These are phyloP conservation scores for Emydomyces testavorans DNA, from an alignment of 2,329 filamentous ascomycete genomes.

Conservation along the genomic window DNA sequence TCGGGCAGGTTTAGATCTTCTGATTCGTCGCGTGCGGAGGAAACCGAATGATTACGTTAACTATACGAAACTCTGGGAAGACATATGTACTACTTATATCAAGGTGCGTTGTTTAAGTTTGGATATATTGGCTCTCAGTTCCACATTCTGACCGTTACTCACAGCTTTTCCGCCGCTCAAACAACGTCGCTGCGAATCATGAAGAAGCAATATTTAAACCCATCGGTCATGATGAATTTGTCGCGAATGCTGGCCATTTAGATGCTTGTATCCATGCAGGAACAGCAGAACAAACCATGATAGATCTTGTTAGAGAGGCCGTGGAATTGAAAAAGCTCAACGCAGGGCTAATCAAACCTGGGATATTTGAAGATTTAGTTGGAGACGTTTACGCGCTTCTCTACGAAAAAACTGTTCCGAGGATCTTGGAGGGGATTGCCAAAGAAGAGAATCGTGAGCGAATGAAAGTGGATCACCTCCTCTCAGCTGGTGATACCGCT, in stretches of 20 bases:
- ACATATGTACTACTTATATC: conserved; percentile 48
- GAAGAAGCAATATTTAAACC: conserved; percentile 55
- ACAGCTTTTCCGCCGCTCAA: conserved; percentile 46
- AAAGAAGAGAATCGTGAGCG: conserved; percentile 39
- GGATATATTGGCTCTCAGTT: conserved; percentile 13
- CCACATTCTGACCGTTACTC: conserved; percentile 20
- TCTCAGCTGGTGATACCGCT: conserved; percentile 30
- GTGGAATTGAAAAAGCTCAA: conserved; percentile 70
- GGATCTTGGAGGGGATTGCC: conserved; percentile 30
- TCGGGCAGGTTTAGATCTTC: conserved; percentile 60
- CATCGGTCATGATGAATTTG: conserved; percentile 55
- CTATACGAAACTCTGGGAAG: conserved; percentile 52
- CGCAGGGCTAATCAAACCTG: conserved; percentile 71
- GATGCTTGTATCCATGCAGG: conserved; percentile 47
- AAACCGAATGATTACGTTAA: conserved; percentile 64
- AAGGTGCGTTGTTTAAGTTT: conserved; percentile 25
- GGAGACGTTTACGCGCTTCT: conserved; percentile 70
- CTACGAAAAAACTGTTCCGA: conserved; percentile 31
- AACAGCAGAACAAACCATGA: conserved; percentile 35
- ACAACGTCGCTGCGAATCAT: conserved; percentile 47
- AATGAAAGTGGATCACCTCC: conserved; percentile 38
- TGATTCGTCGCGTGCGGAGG: conserved; percentile 68
- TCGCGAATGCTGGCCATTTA: conserved; percentile 46
- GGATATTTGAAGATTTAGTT: conserved; percentile 83
- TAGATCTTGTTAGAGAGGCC: conserved; percentile 55